Base-by-base conservation (phyloP, 306 rosid species). In the Oemleria cerasiformis region DNA sequence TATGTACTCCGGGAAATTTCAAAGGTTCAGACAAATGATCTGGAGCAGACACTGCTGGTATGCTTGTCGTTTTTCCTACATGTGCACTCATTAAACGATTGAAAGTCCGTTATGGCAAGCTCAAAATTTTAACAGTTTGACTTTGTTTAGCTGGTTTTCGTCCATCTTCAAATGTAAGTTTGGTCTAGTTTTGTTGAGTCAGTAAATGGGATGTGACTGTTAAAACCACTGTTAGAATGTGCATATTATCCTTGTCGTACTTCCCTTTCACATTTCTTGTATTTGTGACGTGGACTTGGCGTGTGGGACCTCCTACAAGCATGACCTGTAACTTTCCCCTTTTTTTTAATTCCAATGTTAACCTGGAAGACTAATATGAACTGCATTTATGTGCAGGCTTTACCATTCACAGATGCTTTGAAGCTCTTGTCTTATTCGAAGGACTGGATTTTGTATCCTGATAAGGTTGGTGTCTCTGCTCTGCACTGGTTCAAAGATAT, bases 1-100 rank as follows among this genome's bases (percentile, higher is more conserved):
- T 91, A 80, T 71, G 83, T 91, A 83, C 90, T 94, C 39, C 83
- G 86, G 53, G 92, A 97, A 63, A 76, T 89, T 85, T 84, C 96
- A 70, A 78, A 65, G 79, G 87, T 94, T 67, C 96, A 73, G 80
- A 83, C 96, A 43, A 94, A 83, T 86, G 97, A 94, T 83, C 81
- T 94, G 59, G 97, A 88, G 83, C 97, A 91, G 80, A 86, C 97
- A 2, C 75, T 94, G 76, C 70, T 94, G 95, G 98, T 94, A 89
- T 51, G 90, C 67, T 21, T 54, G 59, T 41, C 55, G 62, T 49
- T 11, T 68, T 44, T 43, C 71, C 1, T 54, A 20, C 13, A 54
- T 20, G 57, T 5, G 23, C 10, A 50, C 71, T 23, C 57, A 4
- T 9, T 34, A 9, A 49, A 67, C 17, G 10, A 17, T 10, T 40